A percentile compares a stretch with the other conserved stretches of the same genome.
Evolutionary conservation across 2,329 filamentous ascomycete genomes (phyloP).

Genomic region (Lojkania enalia): DNA sequence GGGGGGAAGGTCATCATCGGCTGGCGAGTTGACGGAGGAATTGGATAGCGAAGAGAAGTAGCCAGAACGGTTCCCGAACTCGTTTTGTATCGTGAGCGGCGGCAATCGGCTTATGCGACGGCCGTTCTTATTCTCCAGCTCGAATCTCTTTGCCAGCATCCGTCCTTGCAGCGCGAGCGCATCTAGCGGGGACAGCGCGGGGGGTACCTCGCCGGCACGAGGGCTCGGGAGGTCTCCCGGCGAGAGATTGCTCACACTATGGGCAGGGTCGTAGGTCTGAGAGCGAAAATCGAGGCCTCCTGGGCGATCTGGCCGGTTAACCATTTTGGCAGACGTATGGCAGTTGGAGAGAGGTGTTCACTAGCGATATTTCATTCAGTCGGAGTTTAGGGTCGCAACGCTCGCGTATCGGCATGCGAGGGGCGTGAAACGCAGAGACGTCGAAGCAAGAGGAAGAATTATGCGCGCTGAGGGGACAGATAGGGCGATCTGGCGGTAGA

Average conservation of each 20-base stretch:
- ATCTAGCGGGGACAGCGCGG: conserved; percentile 90
- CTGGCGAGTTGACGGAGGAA: conserved; percentile 58
- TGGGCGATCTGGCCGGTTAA: conserved; percentile 35
- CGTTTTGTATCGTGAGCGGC: conserved; percentile 79
- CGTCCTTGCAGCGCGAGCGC: conserved; percentile 92
- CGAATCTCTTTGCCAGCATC: conserved; percentile 81
- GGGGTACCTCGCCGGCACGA: conserved; percentile 67
- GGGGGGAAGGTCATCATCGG: conserved; percentile 47
- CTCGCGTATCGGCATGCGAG: conserved; percentile 36
- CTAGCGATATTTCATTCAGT: conserved; percentile 26
- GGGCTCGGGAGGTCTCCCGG: conserved; percentile 51
- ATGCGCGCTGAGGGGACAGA: conserved; percentile 15
- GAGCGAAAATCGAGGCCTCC: conserved; percentile 39
- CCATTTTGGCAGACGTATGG: conserved; percentile 26
- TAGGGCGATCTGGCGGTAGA: neutral
- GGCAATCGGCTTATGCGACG: conserved; percentile 83
- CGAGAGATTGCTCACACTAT: conserved; percentile 37
- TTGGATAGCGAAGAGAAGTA: conserved; percentile 76
- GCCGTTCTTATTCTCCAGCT: conserved; percentile 71
- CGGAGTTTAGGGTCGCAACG: conserved; percentile 20
- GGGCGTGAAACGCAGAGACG: conserved; percentile 24
- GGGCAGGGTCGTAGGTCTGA: conserved; percentile 35
- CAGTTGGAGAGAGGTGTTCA: conserved; percentile 1
- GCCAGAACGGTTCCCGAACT: conserved; percentile 74
- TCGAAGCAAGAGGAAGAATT: conserved; percentile 31